A percentile compares a stretch with the other conserved stretches of the same genome.
These are phyloP conservation scores for Boletellus ananas DNA, from an alignment of 768 basidiomycete genomes.

Conservation along the genomic window DNA sequence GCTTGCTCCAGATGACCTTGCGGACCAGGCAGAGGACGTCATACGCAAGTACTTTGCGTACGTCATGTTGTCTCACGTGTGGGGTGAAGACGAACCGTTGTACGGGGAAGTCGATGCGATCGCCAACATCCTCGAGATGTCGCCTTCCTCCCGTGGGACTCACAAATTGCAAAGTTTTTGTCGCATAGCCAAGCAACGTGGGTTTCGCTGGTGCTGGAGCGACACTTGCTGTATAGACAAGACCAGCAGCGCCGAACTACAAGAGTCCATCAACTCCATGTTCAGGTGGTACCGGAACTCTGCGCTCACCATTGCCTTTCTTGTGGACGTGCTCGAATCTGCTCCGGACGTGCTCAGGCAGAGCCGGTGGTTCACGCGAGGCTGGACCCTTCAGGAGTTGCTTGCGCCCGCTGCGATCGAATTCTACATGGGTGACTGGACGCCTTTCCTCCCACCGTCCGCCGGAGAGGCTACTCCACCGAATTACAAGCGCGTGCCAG, in stretches of 20 bases:
- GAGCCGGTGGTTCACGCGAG: constrained; percentile 25
- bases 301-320: constrained; percentile 28
- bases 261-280: constrained; percentile 33
- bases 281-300: constrained; percentile 32
- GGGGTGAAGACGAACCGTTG: constrained; percentile 27
- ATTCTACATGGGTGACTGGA: constrained; percentile 27
- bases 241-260: constrained; percentile 27
- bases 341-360: constrained; percentile 12
- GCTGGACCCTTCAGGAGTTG: constrained; percentile 30
- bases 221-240: constrained; percentile 33
- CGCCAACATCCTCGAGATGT: constrained; percentile 16
- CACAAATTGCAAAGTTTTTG: constrained; percentile 24
- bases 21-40: constrained; percentile 12
- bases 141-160: constrained; percentile 13
- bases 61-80: constrained; percentile 28
- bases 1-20: constrained; percentile 5
- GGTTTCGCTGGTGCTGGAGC: constrained; percentile 27
- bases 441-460: constrained; percentile 10
- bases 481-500: constrained; percentile 24
- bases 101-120: constrained; percentile 14
- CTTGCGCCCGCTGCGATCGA: constrained; percentile 24
- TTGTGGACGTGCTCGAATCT: constrained; percentile 18
- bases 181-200: constrained; percentile 12
- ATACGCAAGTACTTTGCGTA: constrained; percentile 24
- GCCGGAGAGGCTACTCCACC: neutral